Conservation (phyloP, 495 filamentous ascomycete species). For the Hyaloscypha finlandica region DNA sequence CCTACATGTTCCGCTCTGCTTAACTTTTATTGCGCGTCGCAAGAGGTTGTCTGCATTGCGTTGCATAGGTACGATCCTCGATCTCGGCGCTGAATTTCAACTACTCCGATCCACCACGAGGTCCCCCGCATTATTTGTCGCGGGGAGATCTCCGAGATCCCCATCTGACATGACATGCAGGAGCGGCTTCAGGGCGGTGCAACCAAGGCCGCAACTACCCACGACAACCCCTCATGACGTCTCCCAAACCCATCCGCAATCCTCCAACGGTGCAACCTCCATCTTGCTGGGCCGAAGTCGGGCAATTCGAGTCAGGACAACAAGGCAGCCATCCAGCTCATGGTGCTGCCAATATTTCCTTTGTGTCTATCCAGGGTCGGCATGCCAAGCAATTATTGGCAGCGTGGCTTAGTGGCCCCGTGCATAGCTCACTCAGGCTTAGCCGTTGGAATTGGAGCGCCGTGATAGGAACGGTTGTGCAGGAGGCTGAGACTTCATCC, state of each 20-base stretch:
- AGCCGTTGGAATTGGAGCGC: not conserved
- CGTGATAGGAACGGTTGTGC: not conserved
- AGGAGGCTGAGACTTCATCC: not conserved
- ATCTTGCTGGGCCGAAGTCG: not conserved
- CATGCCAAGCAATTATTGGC: not conserved
- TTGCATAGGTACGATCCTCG: too few relatives aligned
- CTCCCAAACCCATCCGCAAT: not conserved
- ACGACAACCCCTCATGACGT: not conserved
- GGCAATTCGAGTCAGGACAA: slow-evolving; percentile 2
- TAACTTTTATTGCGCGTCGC: too few relatives aligned
- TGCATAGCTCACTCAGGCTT: not conserved
- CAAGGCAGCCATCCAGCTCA: not conserved
- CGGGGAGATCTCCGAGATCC: not conserved
- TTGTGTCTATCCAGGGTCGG: not conserved
- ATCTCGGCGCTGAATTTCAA: too few relatives aligned
- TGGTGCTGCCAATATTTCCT: not conserved
- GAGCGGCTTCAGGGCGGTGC: not conserved
- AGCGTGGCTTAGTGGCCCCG: not conserved
- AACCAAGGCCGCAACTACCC: slow-evolving; percentile 1
- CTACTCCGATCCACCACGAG: too few relatives aligned
- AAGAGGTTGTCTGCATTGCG: too few relatives aligned
- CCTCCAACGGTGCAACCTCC: not conserved
- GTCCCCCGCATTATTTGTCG: not conserved
- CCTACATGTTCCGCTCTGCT: too few relatives aligned
- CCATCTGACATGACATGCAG: not conserved